Base-by-base conservation (phyloP, 78 protist species). In the Paulinella micropora region DNA sequence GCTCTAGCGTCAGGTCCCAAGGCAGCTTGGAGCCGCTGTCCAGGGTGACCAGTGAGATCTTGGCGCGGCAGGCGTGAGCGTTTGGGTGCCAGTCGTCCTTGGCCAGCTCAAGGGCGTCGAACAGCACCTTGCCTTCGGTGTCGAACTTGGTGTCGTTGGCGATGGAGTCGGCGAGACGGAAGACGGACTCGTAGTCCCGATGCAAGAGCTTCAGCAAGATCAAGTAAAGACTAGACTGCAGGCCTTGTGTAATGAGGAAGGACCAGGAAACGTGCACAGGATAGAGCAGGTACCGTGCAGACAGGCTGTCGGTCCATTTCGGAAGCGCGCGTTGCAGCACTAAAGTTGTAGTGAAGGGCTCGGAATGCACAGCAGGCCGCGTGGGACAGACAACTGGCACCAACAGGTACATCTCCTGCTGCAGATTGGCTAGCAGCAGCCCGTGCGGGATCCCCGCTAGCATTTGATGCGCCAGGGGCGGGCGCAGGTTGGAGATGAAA, bases 41-140 rank as follows among this genome's bases (percentile, higher is more conserved):
- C 37, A 86, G 28, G 41, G 83, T 28, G n/a, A 82, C 90, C 6
- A 89, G 40, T 32, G 89, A 35, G 39, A 92, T 87, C 87, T 90
- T 89, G 51, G 64, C 86, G 26, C 92, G 86, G 90, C 82, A 37
- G 35, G 94, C 94, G 86, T n/a, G 41, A 1, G 92, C 92, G 89
- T 92, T 90, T 0, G 94, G 94, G 88, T 86, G 89, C 38, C 0
- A n/a, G 77, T 15, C 34, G 83, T 86, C 3, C 83, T 26, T 6
- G n/a, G 35, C 3, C 39, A 23, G 6, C 26, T 64, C 2, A 2
- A 29, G n/a, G 37, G 32, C 32, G 0, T 1, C n/a, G 6, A 87
- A 35, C 4, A 67, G 1, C 34, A 0, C 0, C 39, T 0, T 0
- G 37, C 51, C 89, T 31, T 87, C 89, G 26, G 0, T 0, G n/a